These are phyloP conservation scores for Naganishia vaughanmartiniae DNA, from an alignment of 768 basidiomycete species.

Conservation along the genomic window DNA sequence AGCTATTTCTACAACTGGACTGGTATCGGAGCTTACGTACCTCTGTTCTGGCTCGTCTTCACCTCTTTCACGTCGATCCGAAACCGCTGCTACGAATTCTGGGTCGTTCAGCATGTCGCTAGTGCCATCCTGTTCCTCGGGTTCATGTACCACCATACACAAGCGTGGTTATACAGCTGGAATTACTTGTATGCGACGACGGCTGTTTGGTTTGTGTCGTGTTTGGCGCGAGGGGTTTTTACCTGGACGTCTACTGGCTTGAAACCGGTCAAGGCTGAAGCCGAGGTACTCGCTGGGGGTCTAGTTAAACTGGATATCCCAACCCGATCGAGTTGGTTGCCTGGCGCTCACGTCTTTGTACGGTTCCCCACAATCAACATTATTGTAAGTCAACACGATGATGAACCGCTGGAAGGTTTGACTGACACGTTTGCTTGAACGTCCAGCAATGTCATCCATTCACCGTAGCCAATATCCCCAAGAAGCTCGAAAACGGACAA, in stretches of 20 bases:
- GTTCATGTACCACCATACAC: constrained; percentile 47
- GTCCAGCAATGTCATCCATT: constrained; percentile 21
- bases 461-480: constrained; percentile 16
- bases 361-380: constrained; percentile 26
- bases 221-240: not conserved
- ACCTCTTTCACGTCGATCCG: constrained; percentile 27
- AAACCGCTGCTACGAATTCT: constrained; percentile 24
- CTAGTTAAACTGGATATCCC: constrained; percentile 23
- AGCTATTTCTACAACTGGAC: constrained; percentile 29
- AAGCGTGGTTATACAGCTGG: constrained; percentile 33
- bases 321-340: constrained; percentile 11
- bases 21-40: constrained; percentile 18
- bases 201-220: constrained; percentile 17
- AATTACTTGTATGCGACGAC: constrained; percentile 41
- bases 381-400: not conserved
- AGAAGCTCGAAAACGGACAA: not conserved
- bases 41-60: constrained; percentile 24
- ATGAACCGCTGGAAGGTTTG: no score
- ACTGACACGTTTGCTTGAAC: no score
- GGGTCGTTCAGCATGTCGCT: constrained; percentile 24
- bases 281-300: not conserved
- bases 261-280: constrained; percentile 17
- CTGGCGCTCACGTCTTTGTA: constrained; percentile 24
- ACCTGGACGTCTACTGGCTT: constrained; percentile 16
- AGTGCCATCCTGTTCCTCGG: constrained; percentile 37